These are phyloP conservation scores for Lentinus tigrinus DNA, from an alignment of 768 basidiomycete genomes.

Conservation along the genomic window DNA sequence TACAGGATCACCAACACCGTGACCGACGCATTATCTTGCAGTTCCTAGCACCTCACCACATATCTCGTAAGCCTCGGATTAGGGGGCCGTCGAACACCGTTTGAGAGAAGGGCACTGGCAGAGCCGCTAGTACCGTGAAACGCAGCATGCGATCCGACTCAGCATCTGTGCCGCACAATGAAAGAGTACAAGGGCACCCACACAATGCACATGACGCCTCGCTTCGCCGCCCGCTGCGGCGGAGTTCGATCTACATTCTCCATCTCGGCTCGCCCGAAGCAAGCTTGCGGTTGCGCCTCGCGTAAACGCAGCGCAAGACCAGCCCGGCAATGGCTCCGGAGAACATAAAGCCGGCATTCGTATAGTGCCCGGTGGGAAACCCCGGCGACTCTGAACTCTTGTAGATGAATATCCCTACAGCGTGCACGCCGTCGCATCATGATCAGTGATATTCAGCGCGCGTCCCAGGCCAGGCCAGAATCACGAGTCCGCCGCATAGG, in stretches of 20 bases:
- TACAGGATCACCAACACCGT: too few species aligned
- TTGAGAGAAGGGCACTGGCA: too few species aligned
- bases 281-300: conserved; percentile 18
- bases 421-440: not conserved
- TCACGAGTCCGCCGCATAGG: too few species aligned
- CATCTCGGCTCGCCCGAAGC: conserved; percentile 18
- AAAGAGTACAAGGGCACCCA: not conserved
- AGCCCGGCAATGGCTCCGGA: conserved; percentile 18
- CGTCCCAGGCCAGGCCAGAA: too few species aligned
- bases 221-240: not conserved
- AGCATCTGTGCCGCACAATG: too few species aligned
- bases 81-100: too few species aligned
- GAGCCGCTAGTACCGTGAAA: too few species aligned
- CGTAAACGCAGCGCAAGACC: conserved; percentile 19
- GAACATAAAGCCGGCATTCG: conserved; percentile 34
- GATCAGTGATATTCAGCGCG: too few species aligned
- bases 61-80: too few species aligned
- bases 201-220: not conserved
- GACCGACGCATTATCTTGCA: too few species aligned
- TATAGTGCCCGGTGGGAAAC: conserved; percentile 37
- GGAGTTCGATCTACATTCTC: conserved; percentile 6
- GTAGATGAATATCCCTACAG: conserved; percentile 28
- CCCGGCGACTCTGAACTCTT: conserved; percentile 30
- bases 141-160: too few species aligned
- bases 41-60: too few species aligned